These are phyloP conservation scores for Exophiala lecanii-corni DNA, from an alignment of 2,329 filamentous ascomycete genomes.

Conservation along the genomic window DNA sequence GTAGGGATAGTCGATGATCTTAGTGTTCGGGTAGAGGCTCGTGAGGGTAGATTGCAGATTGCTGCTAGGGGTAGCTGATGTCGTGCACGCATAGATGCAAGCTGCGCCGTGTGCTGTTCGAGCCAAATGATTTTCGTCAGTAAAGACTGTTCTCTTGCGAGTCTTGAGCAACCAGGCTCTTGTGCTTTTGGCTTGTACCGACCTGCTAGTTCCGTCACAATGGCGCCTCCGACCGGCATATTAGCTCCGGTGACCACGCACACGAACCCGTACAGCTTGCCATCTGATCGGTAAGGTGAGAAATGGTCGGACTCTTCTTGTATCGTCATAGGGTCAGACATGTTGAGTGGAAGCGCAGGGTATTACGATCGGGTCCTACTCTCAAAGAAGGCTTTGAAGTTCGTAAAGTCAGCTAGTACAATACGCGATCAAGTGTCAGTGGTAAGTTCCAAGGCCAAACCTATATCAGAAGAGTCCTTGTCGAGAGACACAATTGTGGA, in stretches of 20 bases:
- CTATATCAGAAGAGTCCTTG: no score
- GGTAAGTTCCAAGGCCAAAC: no score
- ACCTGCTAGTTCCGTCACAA: conserved; percentile 57
- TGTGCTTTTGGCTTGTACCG: no score
- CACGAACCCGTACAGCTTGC: conserved; percentile 60
- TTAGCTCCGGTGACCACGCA: conserved; percentile 61
- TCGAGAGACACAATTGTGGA: no score
- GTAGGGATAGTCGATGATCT: conserved; percentile 59
- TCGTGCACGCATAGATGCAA: conserved; percentile 49
- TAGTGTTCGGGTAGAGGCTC: conserved; percentile 50
- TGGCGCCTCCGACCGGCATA: conserved; percentile 57
- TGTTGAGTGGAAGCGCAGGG: background rate
- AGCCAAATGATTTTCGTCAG: background rate
- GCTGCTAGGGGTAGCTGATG: conserved; percentile 15
- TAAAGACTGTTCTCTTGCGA: background rate
- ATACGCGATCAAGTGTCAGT: no score
- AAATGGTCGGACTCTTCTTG: conserved; percentile 45
- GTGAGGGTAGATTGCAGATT: conserved; percentile 31
- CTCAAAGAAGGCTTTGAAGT: no score
- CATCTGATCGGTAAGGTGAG: conserved; percentile 54
- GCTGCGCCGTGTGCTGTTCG: conserved; percentile 57
- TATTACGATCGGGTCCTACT: no score
- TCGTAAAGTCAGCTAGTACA: no score
- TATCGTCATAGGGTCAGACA: conserved; percentile 22
- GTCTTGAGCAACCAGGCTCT: no score